Evolutionary conservation across 108 stramenopile genomes (phyloP), one percentile per base, ranked within the genome.

Genomic region (Pelagomonas calceolata): DNA sequence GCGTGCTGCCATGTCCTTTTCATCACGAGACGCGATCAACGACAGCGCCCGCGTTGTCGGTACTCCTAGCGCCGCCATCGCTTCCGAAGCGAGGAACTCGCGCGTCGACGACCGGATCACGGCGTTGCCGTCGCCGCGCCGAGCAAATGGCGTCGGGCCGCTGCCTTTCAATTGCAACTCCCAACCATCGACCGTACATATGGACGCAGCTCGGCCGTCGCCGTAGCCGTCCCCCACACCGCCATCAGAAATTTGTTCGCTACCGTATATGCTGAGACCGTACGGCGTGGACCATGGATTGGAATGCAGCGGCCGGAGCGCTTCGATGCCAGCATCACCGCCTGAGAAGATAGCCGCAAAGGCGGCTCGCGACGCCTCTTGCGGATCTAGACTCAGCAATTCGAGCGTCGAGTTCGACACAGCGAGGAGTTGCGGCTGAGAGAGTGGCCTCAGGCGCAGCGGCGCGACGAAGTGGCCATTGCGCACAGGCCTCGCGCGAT

Each of bases 161-260:
- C 86, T 86, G 4, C 98, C 98, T 84, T 98, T 95, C 67, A 95
- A 86, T 76, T 99, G 98, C 30, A 97, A 74, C 75, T 99, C 98
- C 71, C 86, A 89, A 12, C 9, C 39, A 12, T 12, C 39, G 9
- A 12, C 39, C 9, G 12, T 12, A 5, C 81, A 65, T 32, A 90
- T 74, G 16, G 75, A 76, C 69, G 90, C 89, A 46, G 92, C 92
- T 0, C 90, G 78, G 18, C 92, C 92, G 77, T 93, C 92, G 9
- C 92, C 92, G 74, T 93, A 93, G 34, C 89, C 92, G 43, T 90
- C 78, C 12, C 92, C 92, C 32, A 84, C 86, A 21, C 90, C 89
- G 81, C 89, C 88, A 66, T 91, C 89, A 72, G 72, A 76, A 32
- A 85, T 82, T 64, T 88, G 89, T 0, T 85, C 71, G 30, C 75